Evolutionary conservation across 768 basidiomycete species (phyloP), one percentile per base, ranked within the genome.

Genomic region (Panellus pusillus): DNA sequence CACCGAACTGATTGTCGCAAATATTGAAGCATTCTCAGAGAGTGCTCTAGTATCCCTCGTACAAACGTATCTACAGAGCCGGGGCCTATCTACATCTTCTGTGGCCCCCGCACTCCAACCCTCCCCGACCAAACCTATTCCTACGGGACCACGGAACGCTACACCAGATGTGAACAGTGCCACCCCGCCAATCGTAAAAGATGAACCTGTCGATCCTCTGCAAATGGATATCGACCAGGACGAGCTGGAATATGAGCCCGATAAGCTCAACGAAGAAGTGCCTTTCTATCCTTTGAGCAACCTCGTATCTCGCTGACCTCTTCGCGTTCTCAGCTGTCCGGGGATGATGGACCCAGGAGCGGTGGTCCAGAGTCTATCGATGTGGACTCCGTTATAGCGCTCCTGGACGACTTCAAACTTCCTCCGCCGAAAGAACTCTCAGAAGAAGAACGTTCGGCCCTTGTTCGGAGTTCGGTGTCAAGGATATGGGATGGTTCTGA

Each of bases 201-300:
- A 83, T 27, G 90, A 92, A 62, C 85, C 87, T 1, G 72, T 93
- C 4, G 93, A 98, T 67, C 95, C 94, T 4, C 76, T 97, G 6
- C 83, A 95, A 69, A 92, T 97, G 89, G 92, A 94, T 57, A 86
- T 94, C 44, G 96, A 97, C 66, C 91, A 96, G 62, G 92, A 93
- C 40, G 92, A 93, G 63, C 74, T 94, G 35, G 91, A 93, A 65
- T 93, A 89, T 61, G 91, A 93, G 62, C 90, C 91, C 6, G 91
- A 93, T 64, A 79, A 71, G 57, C 77, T 93, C 40, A 93, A 93
- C 62, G 75, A 82, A 66, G 83, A 87, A 72, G 88, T 89, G 53
- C 43, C 62, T 51, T 24, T 8, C 7, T 9, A 20, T 57, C 18
- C 42, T 32, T 46, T 36, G 44, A 24, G n/a, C 14, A 8, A 2